A percentile compares a stretch with the other conserved stretches of the same genome.
These are phyloP conservation scores for Saraca asoca DNA, from an alignment of 331 rosid genomes.

Conservation along the genomic window DNA sequence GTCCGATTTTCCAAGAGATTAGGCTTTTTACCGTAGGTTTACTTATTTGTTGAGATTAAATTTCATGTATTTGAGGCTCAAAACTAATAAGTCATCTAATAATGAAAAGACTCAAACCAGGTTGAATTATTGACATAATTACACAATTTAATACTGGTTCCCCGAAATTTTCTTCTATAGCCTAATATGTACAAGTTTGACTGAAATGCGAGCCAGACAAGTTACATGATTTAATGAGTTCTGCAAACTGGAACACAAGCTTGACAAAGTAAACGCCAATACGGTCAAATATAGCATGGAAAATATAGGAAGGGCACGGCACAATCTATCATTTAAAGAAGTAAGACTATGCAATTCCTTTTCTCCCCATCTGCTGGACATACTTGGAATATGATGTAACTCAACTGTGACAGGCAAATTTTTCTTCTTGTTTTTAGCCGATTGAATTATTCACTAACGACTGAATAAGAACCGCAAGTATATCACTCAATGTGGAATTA, in stretches of 20 bases:
- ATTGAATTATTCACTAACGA: slow-evolving; percentile 36
- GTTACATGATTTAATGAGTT: slow-evolving; percentile 39
- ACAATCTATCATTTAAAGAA: slow-evolving; percentile 38
- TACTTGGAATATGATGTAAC: slow-evolving; percentile 31
- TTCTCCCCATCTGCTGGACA: slow-evolving; percentile 36
- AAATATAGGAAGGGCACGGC: slow-evolving; percentile 31
- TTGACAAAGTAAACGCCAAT: slow-evolving; percentile 8
- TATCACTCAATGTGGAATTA: slow-evolving; percentile 35
- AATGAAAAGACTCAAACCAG: too few species aligned
- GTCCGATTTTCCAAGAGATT: too few species aligned
- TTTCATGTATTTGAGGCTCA: too few species aligned
- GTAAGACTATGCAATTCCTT: slow-evolving; percentile 31
- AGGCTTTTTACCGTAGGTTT: too few species aligned
- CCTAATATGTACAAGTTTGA: slow-evolving; percentile 34
- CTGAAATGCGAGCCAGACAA: slow-evolving; percentile 35
- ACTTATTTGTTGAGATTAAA: too few species aligned
- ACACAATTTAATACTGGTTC: background rate
- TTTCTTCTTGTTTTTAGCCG: slow-evolving; percentile 28
- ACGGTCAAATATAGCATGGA: slow-evolving; percentile 29
- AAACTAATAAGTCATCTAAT: too few species aligned
- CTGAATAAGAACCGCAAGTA: slow-evolving; percentile 34
- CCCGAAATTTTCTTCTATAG: slow-evolving; percentile 8
- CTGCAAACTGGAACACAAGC: slow-evolving; percentile 31
- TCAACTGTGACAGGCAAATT: slow-evolving; percentile 15
- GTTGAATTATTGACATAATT: too few species aligned